A percentile compares a stretch with the other conserved stretches of the same genome.
Evolutionary conservation across 352 stramenopile species (phyloP).

Genomic region (Elongisporangium undulatum): DNA sequence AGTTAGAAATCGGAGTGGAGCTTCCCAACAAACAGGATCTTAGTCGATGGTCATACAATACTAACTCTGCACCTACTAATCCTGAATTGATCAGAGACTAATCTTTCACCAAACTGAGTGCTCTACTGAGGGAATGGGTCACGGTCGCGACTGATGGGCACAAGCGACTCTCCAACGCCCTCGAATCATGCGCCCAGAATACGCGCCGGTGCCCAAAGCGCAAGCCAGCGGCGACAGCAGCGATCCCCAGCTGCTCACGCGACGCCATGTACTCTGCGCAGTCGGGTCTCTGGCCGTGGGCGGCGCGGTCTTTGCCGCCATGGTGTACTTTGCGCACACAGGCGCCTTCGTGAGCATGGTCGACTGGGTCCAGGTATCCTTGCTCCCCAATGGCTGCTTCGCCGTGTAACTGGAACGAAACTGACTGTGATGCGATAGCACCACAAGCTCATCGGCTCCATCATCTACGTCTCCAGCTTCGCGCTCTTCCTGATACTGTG

Average conservation of each 20-base stretch:
- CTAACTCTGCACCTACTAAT: too few species aligned
- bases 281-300: neutral
- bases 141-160: neutral
- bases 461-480: conserved; percentile 40
- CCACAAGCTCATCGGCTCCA: conserved; percentile 35
- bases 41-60: too few species aligned
- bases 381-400: neutral
- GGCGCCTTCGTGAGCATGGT: conserved; percentile 42
- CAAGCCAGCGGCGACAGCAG: neutral
- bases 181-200: neutral
- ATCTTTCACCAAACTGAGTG: too few species aligned
- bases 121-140: too few species aligned
- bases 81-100: too few species aligned
- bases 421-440: conserved; percentile 5
- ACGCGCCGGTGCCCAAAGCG: neutral
- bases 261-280: neutral
- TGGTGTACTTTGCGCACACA: conserved; percentile 25
- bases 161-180: neutral
- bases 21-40: neutral
- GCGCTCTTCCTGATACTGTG: conserved; percentile 47
- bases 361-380: conserved; percentile 38
- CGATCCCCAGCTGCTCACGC: neutral
- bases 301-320: neutral
- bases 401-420: neutral
- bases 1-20: neutral